Percentiles rank a stretch among this genome's conserved stretches.
These are phyloP conservation scores for Xylaria arbuscula DNA, from an alignment of 2,329 filamentous ascomycete genomes.

Conservation along the genomic window DNA sequence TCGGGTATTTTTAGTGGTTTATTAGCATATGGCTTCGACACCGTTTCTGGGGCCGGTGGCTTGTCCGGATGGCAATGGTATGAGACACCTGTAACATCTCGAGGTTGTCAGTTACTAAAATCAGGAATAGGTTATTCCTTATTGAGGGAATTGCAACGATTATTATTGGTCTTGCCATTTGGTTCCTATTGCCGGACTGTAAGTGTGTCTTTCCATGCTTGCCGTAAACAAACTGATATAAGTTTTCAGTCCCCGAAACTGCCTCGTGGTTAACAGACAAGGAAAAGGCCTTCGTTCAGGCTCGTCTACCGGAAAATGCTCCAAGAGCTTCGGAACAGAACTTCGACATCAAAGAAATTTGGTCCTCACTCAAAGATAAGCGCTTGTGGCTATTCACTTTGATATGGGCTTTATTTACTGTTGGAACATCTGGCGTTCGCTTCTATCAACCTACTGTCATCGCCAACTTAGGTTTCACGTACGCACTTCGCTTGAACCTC, in stretches of 20 bases:
- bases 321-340: conserved; percentile 55
- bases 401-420: conserved; percentile 60
- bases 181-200: conserved; percentile 66
- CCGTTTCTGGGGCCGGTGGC: conserved; percentile 44
- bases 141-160: conserved; percentile 61
- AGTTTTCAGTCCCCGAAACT: conserved; percentile 45
- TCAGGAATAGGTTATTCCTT: conserved; percentile 52
- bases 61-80: conserved; percentile 50
- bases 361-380: conserved; percentile 53
- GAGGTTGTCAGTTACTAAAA: neutral
- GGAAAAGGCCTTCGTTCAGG: conserved; percentile 58
- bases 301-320: conserved; percentile 55
- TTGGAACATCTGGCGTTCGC: conserved; percentile 57
- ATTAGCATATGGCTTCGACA: conserved; percentile 43
- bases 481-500: conserved; percentile 27
- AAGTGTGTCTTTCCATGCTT: conserved; percentile 32
- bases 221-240: neutral
- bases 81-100: conserved; percentile 9
- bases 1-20: conserved; percentile 48
- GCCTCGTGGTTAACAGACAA: conserved; percentile 50
- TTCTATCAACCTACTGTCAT: conserved; percentile 58
- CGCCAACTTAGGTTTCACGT: conserved; percentile 57
- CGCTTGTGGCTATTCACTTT: conserved; percentile 59
- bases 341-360: conserved; percentile 55
- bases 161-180: conserved; percentile 59